A percentile compares a stretch with the other conserved stretches of the same genome.
These are phyloP conservation scores for Saussurea involucrata DNA, from an alignment of 129 eudicot species.

Conservation along the genomic window DNA sequence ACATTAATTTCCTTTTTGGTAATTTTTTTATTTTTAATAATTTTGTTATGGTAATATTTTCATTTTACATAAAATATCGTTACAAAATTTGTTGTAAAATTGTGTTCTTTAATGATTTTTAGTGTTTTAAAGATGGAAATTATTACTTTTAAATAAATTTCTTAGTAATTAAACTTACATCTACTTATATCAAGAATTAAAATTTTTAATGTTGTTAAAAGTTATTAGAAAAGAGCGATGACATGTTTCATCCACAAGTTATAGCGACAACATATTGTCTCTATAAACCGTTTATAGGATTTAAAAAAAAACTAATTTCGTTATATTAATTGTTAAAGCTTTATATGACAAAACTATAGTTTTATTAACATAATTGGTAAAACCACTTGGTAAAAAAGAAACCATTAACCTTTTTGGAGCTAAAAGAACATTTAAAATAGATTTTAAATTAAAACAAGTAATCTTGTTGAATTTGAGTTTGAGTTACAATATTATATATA, in stretches of 20 bases:
- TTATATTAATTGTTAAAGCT: too few relatives aligned
- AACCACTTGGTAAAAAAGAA: too few relatives aligned
- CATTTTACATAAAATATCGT: background rate
- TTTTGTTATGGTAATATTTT: background rate
- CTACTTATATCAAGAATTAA: background rate
- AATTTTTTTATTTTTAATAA: background rate
- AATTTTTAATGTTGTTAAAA: background rate
- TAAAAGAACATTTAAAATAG: background rate
- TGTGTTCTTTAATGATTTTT: background rate
- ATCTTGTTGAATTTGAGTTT: too few relatives aligned
- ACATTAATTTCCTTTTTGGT: background rate
- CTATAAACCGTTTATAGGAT: too few relatives aligned
- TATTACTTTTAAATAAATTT: background rate
- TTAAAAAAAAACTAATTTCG: too few relatives aligned
- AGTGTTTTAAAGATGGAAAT: background rate
- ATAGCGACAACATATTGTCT: too few relatives aligned
- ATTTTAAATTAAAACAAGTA: background rate
- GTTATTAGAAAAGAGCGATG: too few relatives aligned
- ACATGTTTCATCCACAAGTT: too few relatives aligned
- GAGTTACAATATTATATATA: too few relatives aligned
- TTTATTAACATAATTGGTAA: too few relatives aligned
- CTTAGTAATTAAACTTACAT: background rate
- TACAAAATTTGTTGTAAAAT: background rate
- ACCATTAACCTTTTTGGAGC: too few relatives aligned
- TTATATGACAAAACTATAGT: background rate